Base-by-base conservation (phyloP, 2,329 filamentous ascomycete species). In the Mariannaea elegans region DNA sequence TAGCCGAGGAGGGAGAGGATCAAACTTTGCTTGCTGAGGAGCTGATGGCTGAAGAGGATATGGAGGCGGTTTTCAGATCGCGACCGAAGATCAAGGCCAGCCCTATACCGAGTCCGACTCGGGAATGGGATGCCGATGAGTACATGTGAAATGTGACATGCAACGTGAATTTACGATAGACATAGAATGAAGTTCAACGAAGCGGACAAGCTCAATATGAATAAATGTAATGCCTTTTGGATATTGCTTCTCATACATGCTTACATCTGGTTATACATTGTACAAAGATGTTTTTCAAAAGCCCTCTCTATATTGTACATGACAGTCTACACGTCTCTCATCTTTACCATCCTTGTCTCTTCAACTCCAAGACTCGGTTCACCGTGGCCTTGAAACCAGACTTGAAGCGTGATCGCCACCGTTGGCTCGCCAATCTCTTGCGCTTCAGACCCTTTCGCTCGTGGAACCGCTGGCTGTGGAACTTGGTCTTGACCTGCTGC, bases 41-140 rank as follows among this genome's bases (percentile, higher is more conserved):
- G 64, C 77, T 97, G 38, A 88, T 97, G 56, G 83, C 59, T 14
- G 84, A 89, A 54, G 88, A 92, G 65, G 92, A 96, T 61, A 91
- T 93, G 74, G 90, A 91, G 59, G 90, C 89, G 23, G 89, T 97
- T 1, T 97, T 97, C 74, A 92, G 89, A 77, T 94, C 91, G 64
- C 79, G 94, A 65, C 94, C 94, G 0, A 90, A 88, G 75, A 87
- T 97, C 65, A 89, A 89, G 64, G 86, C 86, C 10, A 97, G 93
- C 73, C 93, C 93, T 2, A 73, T 87, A 2, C 78, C 80, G 8
- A 84, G 80, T 55, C 84, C 84, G 2, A 76, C 72, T 6, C 78
- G 73, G 58, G 73, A 76, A 23, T 77, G 71, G 71, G 64, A 66
- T 13, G 63, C 65, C 18, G 68, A 72, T 44, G 64, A 66, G 21